phyloP scores from a whole-genome alignment of 176 grass and related monocot genomes.

The Eragrostis curvula region DNA sequence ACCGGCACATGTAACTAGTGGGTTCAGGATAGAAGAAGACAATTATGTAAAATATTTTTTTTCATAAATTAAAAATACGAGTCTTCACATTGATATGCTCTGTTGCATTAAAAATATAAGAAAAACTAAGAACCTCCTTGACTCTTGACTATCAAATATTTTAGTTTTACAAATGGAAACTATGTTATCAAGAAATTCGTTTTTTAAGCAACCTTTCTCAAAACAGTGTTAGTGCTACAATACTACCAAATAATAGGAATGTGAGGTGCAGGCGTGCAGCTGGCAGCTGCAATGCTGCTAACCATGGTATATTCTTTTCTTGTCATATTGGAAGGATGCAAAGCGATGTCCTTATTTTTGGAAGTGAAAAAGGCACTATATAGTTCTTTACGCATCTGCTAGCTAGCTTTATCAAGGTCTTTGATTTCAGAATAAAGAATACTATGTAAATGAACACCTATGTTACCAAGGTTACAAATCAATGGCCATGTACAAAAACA shows the following conservation, averaged over 20 bases:
- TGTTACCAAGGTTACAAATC: background rate
- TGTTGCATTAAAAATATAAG: conserved; percentile 5
- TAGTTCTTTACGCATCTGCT: background rate
- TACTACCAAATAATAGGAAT: background rate
- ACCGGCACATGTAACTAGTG: background rate
- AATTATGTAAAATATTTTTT: background rate
- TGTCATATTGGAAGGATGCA: background rate
- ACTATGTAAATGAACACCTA: background rate
- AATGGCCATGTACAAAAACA: background rate
- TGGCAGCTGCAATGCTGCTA: background rate
- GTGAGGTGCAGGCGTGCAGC: background rate
- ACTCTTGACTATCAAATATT: background rate
- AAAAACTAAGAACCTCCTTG: background rate
- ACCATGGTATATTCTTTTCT: conserved; percentile 9
- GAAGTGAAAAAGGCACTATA: background rate
- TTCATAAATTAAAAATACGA: background rate
- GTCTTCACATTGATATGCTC: conserved; percentile 26
- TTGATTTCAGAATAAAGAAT: background rate
- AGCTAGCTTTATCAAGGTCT: background rate
- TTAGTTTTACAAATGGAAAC: background rate
- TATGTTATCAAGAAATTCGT: background rate
- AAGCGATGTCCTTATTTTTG: background rate
- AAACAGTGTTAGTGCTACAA: conserved; percentile 2
- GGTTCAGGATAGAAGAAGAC: background rate
- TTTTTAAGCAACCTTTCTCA: background rate